A percentile compares a stretch with the other conserved stretches of the same genome.
These are phyloP conservation scores for Amoebophrya sp. DNA, from an alignment of 169 alveolate genomes.

Conservation along the genomic window DNA sequence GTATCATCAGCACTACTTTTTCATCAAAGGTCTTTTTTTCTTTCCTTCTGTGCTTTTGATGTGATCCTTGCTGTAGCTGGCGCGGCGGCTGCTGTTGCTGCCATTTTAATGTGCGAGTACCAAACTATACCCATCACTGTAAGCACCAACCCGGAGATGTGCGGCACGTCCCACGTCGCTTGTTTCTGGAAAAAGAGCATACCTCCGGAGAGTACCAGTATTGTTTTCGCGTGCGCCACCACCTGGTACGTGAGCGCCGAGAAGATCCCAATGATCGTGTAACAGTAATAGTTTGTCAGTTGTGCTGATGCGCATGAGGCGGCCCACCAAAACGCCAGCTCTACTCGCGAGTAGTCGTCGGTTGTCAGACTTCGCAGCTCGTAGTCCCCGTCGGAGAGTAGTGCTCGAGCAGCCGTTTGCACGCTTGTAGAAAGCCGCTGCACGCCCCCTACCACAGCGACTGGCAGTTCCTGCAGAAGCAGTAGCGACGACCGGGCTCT, in stretches of 20 bases:
- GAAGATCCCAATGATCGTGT: neutral
- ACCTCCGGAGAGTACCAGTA: neutral
- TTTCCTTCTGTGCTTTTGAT: too few species aligned
- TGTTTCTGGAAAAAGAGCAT: neutral
- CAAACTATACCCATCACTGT: neutral
- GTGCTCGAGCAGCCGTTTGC: neutral
- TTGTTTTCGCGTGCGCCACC: neutral
- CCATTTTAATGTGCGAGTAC: neutral
- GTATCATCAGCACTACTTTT: too few species aligned
- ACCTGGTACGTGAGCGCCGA: neutral
- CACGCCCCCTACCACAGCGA: neutral
- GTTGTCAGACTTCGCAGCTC: neutral
- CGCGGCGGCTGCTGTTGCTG: too few species aligned
- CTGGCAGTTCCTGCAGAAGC: neutral
- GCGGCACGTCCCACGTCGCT: neutral
- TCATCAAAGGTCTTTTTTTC: too few species aligned
- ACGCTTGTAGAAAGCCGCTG: neutral
- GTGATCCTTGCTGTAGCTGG: too few species aligned
- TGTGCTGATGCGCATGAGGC: neutral
- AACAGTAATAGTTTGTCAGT: neutral
- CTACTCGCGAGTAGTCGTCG: too few species aligned
- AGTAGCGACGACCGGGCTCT: neutral
- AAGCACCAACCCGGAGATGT: neutral
- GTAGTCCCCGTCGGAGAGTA: neutral
- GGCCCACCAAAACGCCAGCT: neutral